These are phyloP conservation scores for Murraya paniculata DNA, from an alignment of 345 rosid species.

Conservation along the genomic window DNA sequence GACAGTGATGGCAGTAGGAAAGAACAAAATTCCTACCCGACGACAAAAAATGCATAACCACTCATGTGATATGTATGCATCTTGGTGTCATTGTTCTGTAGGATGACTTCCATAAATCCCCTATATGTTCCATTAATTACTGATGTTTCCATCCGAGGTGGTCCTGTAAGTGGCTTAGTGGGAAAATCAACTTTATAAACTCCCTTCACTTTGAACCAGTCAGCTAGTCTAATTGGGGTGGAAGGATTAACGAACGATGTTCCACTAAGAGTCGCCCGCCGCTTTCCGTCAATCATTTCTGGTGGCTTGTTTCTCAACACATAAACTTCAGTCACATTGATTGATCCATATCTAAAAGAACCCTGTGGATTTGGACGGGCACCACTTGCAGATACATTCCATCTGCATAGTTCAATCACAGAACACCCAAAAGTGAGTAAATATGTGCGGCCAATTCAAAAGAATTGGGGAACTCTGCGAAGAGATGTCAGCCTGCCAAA, in stretches of 20 bases:
- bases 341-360: slow-evolving; percentile 89
- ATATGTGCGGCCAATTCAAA: not conserved
- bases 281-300: slow-evolving; percentile 63
- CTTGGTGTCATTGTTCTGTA: slow-evolving; percentile 96
- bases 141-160: slow-evolving; percentile 67
- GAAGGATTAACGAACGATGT: slow-evolving; percentile 83
- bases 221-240: slow-evolving; percentile 94
- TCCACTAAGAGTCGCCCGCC: slow-evolving; percentile 69
- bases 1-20: not conserved
- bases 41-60: slow-evolving; percentile 94
- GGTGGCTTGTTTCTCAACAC: slow-evolving; percentile 79
- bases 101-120: slow-evolving; percentile 91
- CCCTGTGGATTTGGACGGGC: slow-evolving; percentile 99
- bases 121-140: slow-evolving; percentile 89
- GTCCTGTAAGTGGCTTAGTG: slow-evolving; percentile 65
- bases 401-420: slow-evolving; percentile 47
- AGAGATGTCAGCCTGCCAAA: not conserved
- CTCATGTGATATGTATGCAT: slow-evolving; percentile 89
- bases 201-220: slow-evolving; percentile 73
- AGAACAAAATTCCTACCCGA: slow-evolving; percentile 53
- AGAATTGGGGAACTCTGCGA: not conserved
- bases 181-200: slow-evolving; percentile 95
- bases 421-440: slow-evolving; percentile 7
- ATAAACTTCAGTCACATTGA: slow-evolving; percentile 86
- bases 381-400: slow-evolving; percentile 97